Evolutionary conservation across 2,329 filamentous ascomycete species (phyloP).

Genomic region (Thelonectria discophora): DNA sequence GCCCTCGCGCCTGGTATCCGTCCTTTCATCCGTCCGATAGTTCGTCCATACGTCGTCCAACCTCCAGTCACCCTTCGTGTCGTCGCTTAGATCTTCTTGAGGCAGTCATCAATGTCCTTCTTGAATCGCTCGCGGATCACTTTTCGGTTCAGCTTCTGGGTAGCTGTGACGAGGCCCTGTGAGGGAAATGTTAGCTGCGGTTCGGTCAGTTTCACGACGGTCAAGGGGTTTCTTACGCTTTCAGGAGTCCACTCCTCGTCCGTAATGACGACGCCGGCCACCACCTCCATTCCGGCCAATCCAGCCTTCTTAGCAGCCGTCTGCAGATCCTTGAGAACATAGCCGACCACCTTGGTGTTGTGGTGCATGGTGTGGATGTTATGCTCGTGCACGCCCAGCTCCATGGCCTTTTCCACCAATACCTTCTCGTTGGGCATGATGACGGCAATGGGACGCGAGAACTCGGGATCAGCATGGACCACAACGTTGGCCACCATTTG

Average conservation of each 20-base stretch:
- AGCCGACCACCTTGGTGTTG: conserved; percentile 69
- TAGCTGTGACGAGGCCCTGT: conserved; percentile 69
- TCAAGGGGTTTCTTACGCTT: conserved; percentile 69
- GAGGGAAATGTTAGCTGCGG: conserved; percentile 32
- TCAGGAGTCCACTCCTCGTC: conserved; percentile 90
- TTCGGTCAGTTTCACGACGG: not conserved
- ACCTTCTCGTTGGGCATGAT: conserved; percentile 74
- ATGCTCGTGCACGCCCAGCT: conserved; percentile 70
- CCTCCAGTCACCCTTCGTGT: conserved; percentile 12
- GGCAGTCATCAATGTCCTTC: conserved; percentile 58
- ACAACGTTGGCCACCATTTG: conserved; percentile 87
- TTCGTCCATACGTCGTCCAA: conserved; percentile 8
- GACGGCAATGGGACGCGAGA: conserved; percentile 83
- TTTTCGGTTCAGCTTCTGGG: conserved; percentile 67
- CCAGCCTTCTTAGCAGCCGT: conserved; percentile 71
- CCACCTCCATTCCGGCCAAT: conserved; percentile 75
- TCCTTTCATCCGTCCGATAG: conserved; percentile 19
- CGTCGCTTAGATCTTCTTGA: conserved; percentile 44
- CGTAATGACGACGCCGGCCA: conserved; percentile 78
- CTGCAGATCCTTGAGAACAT: conserved; percentile 74
- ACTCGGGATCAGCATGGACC: conserved; percentile 79
- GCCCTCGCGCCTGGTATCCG: conserved; percentile 36
- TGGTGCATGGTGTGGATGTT: conserved; percentile 75
- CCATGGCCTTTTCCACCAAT: conserved; percentile 66
- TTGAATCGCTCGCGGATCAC: conserved; percentile 60